These are phyloP conservation scores for Syncephalastrum sp. DNA, from an alignment of 371 early-diverging fungal species.

Conservation along the genomic window DNA sequence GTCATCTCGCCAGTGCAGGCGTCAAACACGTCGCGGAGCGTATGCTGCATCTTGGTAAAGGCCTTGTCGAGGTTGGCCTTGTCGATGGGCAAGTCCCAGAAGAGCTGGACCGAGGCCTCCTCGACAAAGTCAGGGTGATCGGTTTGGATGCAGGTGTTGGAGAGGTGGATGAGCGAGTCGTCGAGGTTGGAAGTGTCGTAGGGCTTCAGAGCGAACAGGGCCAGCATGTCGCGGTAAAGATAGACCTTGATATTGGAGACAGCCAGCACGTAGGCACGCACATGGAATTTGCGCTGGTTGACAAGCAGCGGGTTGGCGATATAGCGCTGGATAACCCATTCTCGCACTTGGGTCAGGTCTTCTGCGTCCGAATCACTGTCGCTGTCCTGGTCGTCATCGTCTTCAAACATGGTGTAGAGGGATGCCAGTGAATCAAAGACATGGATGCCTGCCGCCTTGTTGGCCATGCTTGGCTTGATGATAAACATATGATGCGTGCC, in stretches of 20 bases:
- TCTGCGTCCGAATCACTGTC: conserved; percentile 29
- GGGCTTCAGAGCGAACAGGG: conserved; percentile 61
- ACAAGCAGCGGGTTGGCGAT: conserved; percentile 60
- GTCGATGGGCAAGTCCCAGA: conserved; percentile 55
- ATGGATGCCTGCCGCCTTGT: conserved; percentile 67
- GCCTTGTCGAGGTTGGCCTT: conserved; percentile 34
- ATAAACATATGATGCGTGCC: conserved; percentile 48
- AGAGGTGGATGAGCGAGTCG: conserved; percentile 60
- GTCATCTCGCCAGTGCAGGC: conserved; percentile 63
- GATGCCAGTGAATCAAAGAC: conserved; percentile 62
- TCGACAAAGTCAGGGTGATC: conserved; percentile 55
- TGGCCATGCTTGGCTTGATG: conserved; percentile 71
- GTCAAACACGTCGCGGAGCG: conserved; percentile 60
- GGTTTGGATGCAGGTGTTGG: conserved; percentile 73
- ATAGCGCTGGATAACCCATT: conserved; percentile 75
- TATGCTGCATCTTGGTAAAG: conserved; percentile 59
- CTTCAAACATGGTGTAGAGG: conserved; percentile 49
- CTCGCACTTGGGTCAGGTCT: conserved; percentile 59
- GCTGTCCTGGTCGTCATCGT: conserved; percentile 18
- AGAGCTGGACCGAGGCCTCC: conserved; percentile 54
- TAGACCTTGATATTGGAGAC: conserved; percentile 65
- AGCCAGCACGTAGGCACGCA: conserved; percentile 69
- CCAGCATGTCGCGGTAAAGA: conserved; percentile 67
- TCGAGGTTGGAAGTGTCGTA: conserved; percentile 46
- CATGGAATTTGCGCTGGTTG: conserved; percentile 68